These are phyloP conservation scores for Pseudogymnoascus sp. DNA, from an alignment of 2,329 filamentous ascomycete species.

Conservation along the genomic window DNA sequence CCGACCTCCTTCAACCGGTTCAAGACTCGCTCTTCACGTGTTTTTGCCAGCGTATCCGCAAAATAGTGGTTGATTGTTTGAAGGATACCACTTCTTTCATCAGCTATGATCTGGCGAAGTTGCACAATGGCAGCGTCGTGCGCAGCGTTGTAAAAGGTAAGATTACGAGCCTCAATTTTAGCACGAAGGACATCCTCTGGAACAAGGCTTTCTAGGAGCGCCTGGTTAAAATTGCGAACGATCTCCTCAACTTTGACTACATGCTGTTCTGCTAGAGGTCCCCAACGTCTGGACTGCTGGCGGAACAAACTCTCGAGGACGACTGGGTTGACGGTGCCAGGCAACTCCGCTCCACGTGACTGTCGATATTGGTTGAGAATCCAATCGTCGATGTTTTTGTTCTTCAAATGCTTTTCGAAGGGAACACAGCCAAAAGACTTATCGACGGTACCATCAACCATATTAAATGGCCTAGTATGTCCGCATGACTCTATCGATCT, in stretches of 20 bases:
- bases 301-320: neutral
- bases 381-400: neutral
- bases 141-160: neutral
- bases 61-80: conserved; percentile 11
- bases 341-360: conserved; percentile 1
- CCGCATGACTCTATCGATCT: neutral
- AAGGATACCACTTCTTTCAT: conserved; percentile 1
- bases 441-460: neutral
- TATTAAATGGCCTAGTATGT: neutral
- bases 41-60: neutral
- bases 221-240: conserved; percentile 5
- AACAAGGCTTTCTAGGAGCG: neutral
- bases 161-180: neutral
- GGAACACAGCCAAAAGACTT: neutral
- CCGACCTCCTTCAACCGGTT: neutral
- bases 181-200: neutral
- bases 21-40: neutral
- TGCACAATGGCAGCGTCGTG: neutral
- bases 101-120: neutral
- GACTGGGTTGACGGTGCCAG: neutral
- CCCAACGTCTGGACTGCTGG: neutral
- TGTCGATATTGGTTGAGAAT: neutral
- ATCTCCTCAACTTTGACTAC: neutral
- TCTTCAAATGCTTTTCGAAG: neutral
- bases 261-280: neutral